phyloP scores from a whole-genome alignment of 2,329 filamentous ascomycete species.

The Aplosporella prunicola region DNA sequence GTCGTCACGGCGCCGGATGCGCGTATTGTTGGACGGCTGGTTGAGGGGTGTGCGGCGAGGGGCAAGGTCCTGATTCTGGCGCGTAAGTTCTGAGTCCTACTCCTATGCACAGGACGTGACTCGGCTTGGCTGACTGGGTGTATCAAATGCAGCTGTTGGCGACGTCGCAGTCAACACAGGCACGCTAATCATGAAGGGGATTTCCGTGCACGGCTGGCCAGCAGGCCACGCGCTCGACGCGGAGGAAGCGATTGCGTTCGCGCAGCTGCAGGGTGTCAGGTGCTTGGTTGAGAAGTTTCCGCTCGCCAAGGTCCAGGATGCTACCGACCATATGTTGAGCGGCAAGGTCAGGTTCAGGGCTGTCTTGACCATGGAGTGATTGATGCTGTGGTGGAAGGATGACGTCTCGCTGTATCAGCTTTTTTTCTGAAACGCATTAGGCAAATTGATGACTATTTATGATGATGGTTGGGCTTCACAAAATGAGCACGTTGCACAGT shows the following conservation, averaged over 20 bases:
- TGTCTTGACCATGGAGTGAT: slow-evolving; percentile 40
- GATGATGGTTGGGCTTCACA: no score
- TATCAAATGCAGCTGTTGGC: slow-evolving; percentile 32
- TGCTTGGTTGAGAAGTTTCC: slow-evolving; percentile 47
- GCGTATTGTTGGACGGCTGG: slow-evolving; percentile 43
- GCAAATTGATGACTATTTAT: no score
- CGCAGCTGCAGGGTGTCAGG: slow-evolving; percentile 37
- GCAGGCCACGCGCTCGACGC: slow-evolving; percentile 43
- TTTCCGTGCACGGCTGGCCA: slow-evolving; percentile 13
- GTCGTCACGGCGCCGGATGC: slow-evolving; percentile 55
- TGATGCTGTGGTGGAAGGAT: neutral
- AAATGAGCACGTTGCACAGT: no score
- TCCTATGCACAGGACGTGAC: no score
- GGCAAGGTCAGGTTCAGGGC: slow-evolving; percentile 43
- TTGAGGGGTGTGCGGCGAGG: slow-evolving; percentile 42
- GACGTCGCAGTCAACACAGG: slow-evolving; percentile 35
- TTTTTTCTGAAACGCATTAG: no score
- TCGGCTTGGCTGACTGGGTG: no score
- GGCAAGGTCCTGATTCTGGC: slow-evolving; percentile 56
- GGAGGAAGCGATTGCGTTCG: slow-evolving; percentile 45
- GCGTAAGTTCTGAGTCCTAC: slow-evolving; percentile 22
- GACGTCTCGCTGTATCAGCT: no score
- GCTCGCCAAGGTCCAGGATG: slow-evolving; percentile 40
- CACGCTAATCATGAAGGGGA: slow-evolving; percentile 35
- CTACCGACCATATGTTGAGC: slow-evolving; percentile 40